Conservation (phyloP, 1,284 basidiomycete species). For the Moesziomyces aphidis region DNA sequence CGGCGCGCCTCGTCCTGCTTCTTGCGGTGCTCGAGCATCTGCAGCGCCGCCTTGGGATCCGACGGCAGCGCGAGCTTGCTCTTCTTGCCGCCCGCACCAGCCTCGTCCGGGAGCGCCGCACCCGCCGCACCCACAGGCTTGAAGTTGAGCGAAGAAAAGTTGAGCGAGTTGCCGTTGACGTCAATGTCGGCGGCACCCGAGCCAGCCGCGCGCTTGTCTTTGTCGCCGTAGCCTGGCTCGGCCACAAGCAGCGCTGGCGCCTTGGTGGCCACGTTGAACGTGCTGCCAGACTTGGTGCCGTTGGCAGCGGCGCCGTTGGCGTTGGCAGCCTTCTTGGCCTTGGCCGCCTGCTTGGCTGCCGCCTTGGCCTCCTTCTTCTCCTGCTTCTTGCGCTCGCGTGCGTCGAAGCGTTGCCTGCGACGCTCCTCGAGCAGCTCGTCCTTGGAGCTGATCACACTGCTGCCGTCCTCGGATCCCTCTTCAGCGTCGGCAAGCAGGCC, state of each 20-base stretch:
- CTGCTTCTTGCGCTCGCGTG: conserved; percentile 60
- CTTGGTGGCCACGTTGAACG: conserved; percentile 33
- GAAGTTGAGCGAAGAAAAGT: conserved; percentile 55
- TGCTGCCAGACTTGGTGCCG: conserved; percentile 22
- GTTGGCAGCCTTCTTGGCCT: conserved; percentile 29
- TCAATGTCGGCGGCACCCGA: conserved; percentile 24
- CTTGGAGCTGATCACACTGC: conserved; percentile 52
- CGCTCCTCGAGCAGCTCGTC: conserved; percentile 64
- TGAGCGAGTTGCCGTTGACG: conserved; percentile 38
- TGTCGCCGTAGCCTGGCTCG: conserved; percentile 40
- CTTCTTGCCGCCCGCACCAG: conserved; percentile 40
- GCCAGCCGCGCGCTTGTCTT: conserved; percentile 19
- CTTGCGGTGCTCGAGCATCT: conserved; percentile 61
- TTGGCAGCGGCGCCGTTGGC: conserved; percentile 29
- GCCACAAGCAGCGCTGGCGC: conserved; percentile 54
- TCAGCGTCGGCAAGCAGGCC: conserved; percentile 23
- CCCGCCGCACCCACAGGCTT: conserved; percentile 33
- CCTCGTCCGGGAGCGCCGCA: conserved; percentile 20
- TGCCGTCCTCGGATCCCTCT: conserved; percentile 34
- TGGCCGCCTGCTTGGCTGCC: conserved; percentile 29
- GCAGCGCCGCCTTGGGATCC: conserved; percentile 64
- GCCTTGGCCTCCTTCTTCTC: conserved; percentile 57
- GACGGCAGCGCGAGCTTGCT: conserved; percentile 58
- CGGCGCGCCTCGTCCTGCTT: conserved; percentile 44
- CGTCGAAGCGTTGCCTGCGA: conserved; percentile 58